These are phyloP conservation scores for Cutaneotrichosporon sp. DNA, from an alignment of 1,284 basidiomycete genomes.

Conservation along the genomic window DNA sequence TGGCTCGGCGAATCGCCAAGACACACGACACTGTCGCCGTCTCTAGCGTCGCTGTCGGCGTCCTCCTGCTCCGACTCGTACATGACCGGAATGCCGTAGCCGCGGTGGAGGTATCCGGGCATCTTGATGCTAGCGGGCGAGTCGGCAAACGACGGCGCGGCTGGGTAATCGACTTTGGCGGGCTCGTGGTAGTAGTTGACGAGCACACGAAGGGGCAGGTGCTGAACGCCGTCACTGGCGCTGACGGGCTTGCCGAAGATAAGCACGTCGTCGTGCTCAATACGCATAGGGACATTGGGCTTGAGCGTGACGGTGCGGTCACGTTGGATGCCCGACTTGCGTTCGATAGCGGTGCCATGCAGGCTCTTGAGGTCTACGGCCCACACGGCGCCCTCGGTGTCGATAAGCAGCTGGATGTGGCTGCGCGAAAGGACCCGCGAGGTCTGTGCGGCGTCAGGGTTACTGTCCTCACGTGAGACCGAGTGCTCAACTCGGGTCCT, in stretches of 20 bases:
- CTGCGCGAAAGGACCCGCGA: slow-evolving; percentile 30
- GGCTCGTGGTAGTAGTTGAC: slow-evolving; percentile 2
- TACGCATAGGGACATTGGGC: slow-evolving; percentile 14
- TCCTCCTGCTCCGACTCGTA: slow-evolving; percentile 16
- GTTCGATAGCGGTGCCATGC: slow-evolving; percentile 27
- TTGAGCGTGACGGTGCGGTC: background rate
- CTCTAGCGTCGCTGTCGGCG: slow-evolving; percentile 1
- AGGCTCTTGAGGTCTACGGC: slow-evolving; percentile 29
- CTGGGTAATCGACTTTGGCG: background rate
- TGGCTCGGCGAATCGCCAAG: background rate
- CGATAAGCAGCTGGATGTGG: slow-evolving; percentile 28
- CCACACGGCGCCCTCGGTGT: slow-evolving; percentile 22
- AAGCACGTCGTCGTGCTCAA: slow-evolving; percentile 25
- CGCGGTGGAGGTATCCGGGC: background rate
- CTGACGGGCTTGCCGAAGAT: slow-evolving; percentile 40
- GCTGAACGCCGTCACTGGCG: slow-evolving; percentile 1
- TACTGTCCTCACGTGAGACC: background rate
- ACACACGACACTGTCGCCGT: background rate
- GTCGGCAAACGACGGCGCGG: background rate
- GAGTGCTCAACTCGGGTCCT: too few species aligned
- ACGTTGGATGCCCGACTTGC: background rate
- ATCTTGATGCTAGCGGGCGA: background rate
- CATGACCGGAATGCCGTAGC: slow-evolving; percentile 14
- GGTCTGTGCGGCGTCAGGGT: slow-evolving; percentile 17
- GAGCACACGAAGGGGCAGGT: slow-evolving; percentile 2